A percentile compares a stretch with the other conserved stretches of the same genome.
Evolutionary conservation across 1,284 basidiomycete species (phyloP).

Genomic region (Veloboletus limbatus): DNA sequence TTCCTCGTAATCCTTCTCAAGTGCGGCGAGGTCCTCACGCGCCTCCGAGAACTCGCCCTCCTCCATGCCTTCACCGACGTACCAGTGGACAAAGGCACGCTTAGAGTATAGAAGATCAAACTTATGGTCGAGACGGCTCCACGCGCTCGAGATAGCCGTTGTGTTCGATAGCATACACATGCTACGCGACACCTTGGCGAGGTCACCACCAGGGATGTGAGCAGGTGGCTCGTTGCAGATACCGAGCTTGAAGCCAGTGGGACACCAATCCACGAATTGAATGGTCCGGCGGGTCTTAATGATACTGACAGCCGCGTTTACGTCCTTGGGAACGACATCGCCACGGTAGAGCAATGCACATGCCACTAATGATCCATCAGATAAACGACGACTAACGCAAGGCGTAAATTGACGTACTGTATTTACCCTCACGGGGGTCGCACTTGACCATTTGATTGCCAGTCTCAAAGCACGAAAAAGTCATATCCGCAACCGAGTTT

Average conservation of each 20-base stretch:
- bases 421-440: slow-evolving; percentile 81
- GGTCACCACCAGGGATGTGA: slow-evolving; percentile 81
- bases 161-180: slow-evolving; percentile 91
- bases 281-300: slow-evolving; percentile 87
- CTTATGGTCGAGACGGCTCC: slow-evolving; percentile 92
- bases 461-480: slow-evolving; percentile 90
- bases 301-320: slow-evolving; percentile 79
- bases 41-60: slow-evolving; percentile 99
- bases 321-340: slow-evolving; percentile 89
- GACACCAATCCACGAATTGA: slow-evolving; percentile 90
- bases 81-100: slow-evolving; percentile 93
- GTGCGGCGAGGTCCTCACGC: slow-evolving; percentile 93
- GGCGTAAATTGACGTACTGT: slow-evolving; percentile 53
- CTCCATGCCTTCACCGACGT: slow-evolving; percentile 98
- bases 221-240: slow-evolving; percentile 90
- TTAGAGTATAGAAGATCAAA: slow-evolving; percentile 93
- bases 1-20: slow-evolving; percentile 97
- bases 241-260: slow-evolving; percentile 86
- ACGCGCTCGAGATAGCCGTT: slow-evolving; percentile 84
- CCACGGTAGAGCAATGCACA: slow-evolving; percentile 80
- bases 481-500: slow-evolving; percentile 93
- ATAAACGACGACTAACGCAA: not conserved
- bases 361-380: slow-evolving; percentile 47
- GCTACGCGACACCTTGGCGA: slow-evolving; percentile 83
- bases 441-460: slow-evolving; percentile 92